Evolutionary conservation across 1,284 basidiomycete species (phyloP), one percentile per base, ranked within the genome.

Genomic region (Moesziomyces antarcticus): DNA sequence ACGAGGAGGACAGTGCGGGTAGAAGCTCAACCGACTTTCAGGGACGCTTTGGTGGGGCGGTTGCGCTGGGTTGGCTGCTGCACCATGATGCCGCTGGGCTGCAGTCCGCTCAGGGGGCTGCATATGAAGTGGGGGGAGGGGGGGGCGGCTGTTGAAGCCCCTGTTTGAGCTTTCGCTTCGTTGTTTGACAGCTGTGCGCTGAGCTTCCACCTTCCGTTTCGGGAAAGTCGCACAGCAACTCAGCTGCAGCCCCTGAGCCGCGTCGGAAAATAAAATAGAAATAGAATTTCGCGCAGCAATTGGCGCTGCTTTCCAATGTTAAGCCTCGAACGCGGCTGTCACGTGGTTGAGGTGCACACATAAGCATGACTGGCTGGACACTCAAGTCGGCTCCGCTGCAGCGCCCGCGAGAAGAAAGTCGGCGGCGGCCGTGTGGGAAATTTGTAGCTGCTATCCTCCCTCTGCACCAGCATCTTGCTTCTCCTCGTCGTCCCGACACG

Each of bases 141-240:
- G 14, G 37, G 13, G 14, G 7, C 16, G 18, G 37, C 14, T 27
- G 25, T 11, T 14, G 4, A 18, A 5, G 37, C 37, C 37, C 37
- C 37, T 40, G 30, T 33, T 10, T 33, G 30, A 33, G 2, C 30
- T 13, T 33, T 33, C 52, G 20, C n/a, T 45, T 54, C 43, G 18
- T 46, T 54, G 52, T 54, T 54, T 54, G 52, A 54, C 52, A 54
- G 52, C 43, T 54, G 51, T 33, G 30, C 30, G 11, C 13, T 18
- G 37, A 40, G 37, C 37, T 40, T 40, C 37, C 37, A 40, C 37
- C 37, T 40, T 40, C 37, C 37, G 14, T 14, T 40, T 40, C 37
- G 5, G 37, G 37, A 40, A 40, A 40, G 14, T 18, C 37, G 18
- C 35, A 13, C 11, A 35, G 16, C 1, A 13, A 16, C 10, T 33